A percentile compares a stretch with the other conserved stretches of the same genome.
Evolutionary conservation across 495 filamentous ascomycete species (phyloP).

Genomic region (Hypoxylon fuscum): DNA sequence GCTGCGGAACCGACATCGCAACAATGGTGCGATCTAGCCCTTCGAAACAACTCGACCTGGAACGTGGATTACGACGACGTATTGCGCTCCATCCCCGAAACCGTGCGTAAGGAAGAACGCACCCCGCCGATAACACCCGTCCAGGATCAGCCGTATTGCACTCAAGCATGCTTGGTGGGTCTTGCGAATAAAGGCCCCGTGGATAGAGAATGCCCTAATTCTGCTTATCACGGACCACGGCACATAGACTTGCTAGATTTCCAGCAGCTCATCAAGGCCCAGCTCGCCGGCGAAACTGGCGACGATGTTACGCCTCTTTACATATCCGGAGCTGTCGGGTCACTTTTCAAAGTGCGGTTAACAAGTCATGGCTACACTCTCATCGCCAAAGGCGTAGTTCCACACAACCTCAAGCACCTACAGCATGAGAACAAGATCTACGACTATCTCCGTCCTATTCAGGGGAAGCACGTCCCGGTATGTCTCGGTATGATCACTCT

Average conservation of each 20-base stretch:
- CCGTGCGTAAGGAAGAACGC: slow-evolving; percentile 40
- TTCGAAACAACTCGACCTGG: slow-evolving; percentile 47
- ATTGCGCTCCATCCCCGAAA: slow-evolving; percentile 42
- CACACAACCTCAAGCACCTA: slow-evolving; percentile 25
- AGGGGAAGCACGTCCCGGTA: slow-evolving; percentile 50
- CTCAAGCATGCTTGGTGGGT: slow-evolving; percentile 54
- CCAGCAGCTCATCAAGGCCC: slow-evolving; percentile 37
- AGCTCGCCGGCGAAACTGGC: slow-evolving; percentile 45
- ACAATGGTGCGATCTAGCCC: slow-evolving; percentile 51
- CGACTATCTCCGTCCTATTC: slow-evolving; percentile 40
- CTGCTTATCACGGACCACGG: slow-evolving; percentile 39
- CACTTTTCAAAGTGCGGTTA: slow-evolving; percentile 56
- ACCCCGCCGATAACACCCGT: slow-evolving; percentile 33
- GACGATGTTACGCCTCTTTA: slow-evolving; percentile 53
- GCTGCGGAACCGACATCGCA: slow-evolving; percentile 43
- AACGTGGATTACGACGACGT: slow-evolving; percentile 50
- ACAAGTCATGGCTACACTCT: slow-evolving; percentile 59
- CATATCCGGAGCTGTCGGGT: slow-evolving; percentile 47
- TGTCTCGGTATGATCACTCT: slow-evolving; percentile 49
- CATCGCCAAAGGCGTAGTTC: slow-evolving; percentile 56
- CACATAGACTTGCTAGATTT: slow-evolving; percentile 39
- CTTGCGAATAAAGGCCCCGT: slow-evolving; percentile 44
- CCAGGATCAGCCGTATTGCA: slow-evolving; percentile 51
- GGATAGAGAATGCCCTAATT: slow-evolving; percentile 55
- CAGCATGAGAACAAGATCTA: slow-evolving; percentile 49